Evolutionary conservation across 1,284 basidiomycete genomes (phyloP).

Genomic region (Marasmius oreades): DNA sequence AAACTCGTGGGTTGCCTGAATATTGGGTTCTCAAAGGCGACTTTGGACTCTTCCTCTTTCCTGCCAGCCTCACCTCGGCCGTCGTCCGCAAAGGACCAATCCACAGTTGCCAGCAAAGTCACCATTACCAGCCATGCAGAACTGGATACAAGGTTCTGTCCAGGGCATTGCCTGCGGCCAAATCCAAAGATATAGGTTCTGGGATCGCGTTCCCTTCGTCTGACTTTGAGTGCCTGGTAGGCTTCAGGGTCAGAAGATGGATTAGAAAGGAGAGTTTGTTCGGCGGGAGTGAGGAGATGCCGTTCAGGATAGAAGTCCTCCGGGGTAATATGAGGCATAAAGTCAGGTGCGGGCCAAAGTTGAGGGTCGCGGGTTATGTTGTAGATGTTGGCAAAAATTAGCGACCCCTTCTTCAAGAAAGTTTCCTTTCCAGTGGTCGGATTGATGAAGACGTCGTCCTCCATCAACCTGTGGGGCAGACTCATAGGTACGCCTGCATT

Average conservation of each 20-base stretch:
- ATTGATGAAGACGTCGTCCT: slow-evolving; percentile 40
- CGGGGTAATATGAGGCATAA: slow-evolving; percentile 2
- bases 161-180: slow-evolving; percentile 13
- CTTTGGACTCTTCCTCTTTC: not conserved
- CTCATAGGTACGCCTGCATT: slow-evolving; percentile 49
- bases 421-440: slow-evolving; percentile 6
- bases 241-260: not conserved
- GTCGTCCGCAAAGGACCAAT: slow-evolving; percentile 6
- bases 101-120: slow-evolving; percentile 7
- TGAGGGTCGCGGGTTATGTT: slow-evolving; percentile 8
- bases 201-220: slow-evolving; percentile 11
- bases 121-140: slow-evolving; percentile 9
- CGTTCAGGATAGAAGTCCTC: slow-evolving; percentile 13
- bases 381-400: slow-evolving; percentile 15
- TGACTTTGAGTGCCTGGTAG: not conserved
- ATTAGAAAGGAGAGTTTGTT: slow-evolving; percentile 4
- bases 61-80: slow-evolving; percentile 1
- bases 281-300: slow-evolving; percentile 9
- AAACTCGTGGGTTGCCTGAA: slow-evolving; percentile 10
- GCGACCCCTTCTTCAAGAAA: slow-evolving; percentile 11
- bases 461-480: slow-evolving; percentile 47
- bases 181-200: slow-evolving; percentile 13
- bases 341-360: slow-evolving; percentile 5
- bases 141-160: slow-evolving; percentile 11
- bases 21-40: slow-evolving; percentile 11